Base-by-base conservation (phyloP, 2,329 filamentous ascomycete species). In the Aspergillus oerlinghausenensis region DNA sequence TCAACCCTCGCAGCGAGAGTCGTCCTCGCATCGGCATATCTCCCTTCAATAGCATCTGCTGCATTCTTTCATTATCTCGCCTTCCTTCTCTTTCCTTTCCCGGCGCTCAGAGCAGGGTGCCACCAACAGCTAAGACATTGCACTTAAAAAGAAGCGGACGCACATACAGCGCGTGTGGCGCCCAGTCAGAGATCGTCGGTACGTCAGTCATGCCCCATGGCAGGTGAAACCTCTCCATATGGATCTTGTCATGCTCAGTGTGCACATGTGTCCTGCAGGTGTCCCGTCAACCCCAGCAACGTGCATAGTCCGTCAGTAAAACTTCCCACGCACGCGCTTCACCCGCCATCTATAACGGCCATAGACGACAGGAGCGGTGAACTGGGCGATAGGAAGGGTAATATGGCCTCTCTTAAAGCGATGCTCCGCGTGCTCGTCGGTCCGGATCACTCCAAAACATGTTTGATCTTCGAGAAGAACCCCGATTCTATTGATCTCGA, bases 311-410 rank as follows among this genome's bases (percentile, higher is more conserved):
- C 48, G 51, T 40, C 45, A 57, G 43, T 61, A 52, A 49, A 35
- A 51, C 52, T 42, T 48, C 25, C 19, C 43, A 56, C 61, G 54
- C 50, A 50, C 50, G 50, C 23, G 29, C 23, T 52, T 60, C 21
- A 52, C 25, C 26, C 49, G 55, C 28, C 49, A 38, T 51, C 47
- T 52, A 54, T 57, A 55, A 48, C 23, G 28, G 38, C 49, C 52
- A 52, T 58, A 47, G 52, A 51, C n/a, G 40, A 59, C 28, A 59
- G 52, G 47, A 64, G 66, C 68, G 70, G 68, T 71, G 68, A 69
- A 56, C 42, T 56, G 26, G 49, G 19, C 26, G 55, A 59, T 42
- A 55, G 50, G 14, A 58, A 52, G n/a, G 56, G 25, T 43, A 38
- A 50, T 53, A 53, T 55, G 49, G 49, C 42, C 54, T 43, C 55